Evolutionary conservation across 2,329 filamentous ascomycete species (phyloP), one percentile per base, ranked within the genome.

Genomic region (Gnomoniopsis sp.): DNA sequence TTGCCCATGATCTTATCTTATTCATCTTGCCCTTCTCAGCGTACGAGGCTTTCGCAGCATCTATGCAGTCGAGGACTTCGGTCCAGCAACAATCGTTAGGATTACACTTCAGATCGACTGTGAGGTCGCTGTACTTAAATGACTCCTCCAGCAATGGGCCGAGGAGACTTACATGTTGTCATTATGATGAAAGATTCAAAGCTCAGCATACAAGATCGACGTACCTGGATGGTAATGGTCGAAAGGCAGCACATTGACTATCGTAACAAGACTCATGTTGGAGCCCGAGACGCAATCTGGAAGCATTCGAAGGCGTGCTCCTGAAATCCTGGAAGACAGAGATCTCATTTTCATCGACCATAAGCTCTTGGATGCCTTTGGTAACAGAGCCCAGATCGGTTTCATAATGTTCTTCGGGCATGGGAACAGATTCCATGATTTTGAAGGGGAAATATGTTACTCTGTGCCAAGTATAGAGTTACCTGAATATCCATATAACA

Each of bases 51-150:
- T 46, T 56, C 0, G 47, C 54, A 3, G 14, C 22, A 2, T 15
- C n/a, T 3, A 56, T 49, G 11, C 54, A 56, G 8, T 46, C 7
- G 0, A 56, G 12, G 0, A 56, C 54, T n/a, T 56, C 54, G 19
- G 50, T 46, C 54, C 54, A 56, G 14, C 47, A 19, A 51, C 54
- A 56, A 17, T 7, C 47, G 7, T 44, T 33, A 17, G 47, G 54
- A 10, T 56, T n/a, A 33, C 7, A 46, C n/a, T 33, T 33, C 0
- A 55, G 6, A 6, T 43, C 46, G 6, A 22, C 17, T 6, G 30
- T 21, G 15, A 56, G 46, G n/a, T 41, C 12, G 15, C 8, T 34
- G 15, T 43, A 10, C 3, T 7, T 12, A 22, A 56, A 14, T 12
- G 53, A 43, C 2, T 49, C 46, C 2, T 44, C 19, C 3, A 56